phyloP scores from a whole-genome alignment of 2,329 filamentous ascomycete genomes.

The Alternaria atra region DNA sequence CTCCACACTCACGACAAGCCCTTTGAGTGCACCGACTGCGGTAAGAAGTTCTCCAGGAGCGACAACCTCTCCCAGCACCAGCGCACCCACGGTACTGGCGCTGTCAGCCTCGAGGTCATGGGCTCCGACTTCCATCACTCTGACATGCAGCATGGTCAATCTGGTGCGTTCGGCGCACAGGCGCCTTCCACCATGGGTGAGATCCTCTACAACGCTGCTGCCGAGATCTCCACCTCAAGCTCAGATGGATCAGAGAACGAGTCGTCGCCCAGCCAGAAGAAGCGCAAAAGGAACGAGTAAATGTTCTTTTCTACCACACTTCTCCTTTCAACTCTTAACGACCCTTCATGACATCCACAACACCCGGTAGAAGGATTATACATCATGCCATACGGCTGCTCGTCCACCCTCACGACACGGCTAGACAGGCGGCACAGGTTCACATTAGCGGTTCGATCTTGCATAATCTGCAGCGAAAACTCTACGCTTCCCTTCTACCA shows the following conservation, averaged over 20 bases:
- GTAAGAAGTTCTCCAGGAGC: slow-evolving; percentile 98
- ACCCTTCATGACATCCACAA: slow-evolving; percentile 46
- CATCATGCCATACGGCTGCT: slow-evolving; percentile 37
- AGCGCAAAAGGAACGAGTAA: slow-evolving; percentile 74
- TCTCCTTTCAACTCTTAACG: slow-evolving; percentile 42
- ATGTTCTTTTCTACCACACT: slow-evolving; percentile 18
- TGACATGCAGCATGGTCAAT: slow-evolving; percentile 56
- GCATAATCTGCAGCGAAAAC: slow-evolving; percentile 37
- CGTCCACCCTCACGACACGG: slow-evolving; percentile 42
- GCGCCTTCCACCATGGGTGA: slow-evolving; percentile 51
- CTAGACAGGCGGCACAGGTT: slow-evolving; percentile 45
- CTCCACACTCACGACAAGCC: slow-evolving; percentile 99
- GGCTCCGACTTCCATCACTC: slow-evolving; percentile 64
- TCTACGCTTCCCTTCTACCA: slow-evolving; percentile 32
- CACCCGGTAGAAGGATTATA: slow-evolving; percentile 39
- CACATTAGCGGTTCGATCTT: slow-evolving; percentile 30
- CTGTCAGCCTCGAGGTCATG: slow-evolving; percentile 89
- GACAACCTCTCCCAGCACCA: slow-evolving; percentile 98
- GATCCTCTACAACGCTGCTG: slow-evolving; percentile 52
- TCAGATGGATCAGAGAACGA: slow-evolving; percentile 52
- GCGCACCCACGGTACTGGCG: slow-evolving; percentile 88
- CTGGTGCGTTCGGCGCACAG: slow-evolving; percentile 43
- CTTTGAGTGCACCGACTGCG: slow-evolving; percentile 96
- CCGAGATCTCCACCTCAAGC: slow-evolving; percentile 47
- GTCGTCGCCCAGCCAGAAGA: slow-evolving; percentile 61